These are phyloP conservation scores for Vicia villosa DNA, from an alignment of 306 rosid genomes.

Conservation along the genomic window DNA sequence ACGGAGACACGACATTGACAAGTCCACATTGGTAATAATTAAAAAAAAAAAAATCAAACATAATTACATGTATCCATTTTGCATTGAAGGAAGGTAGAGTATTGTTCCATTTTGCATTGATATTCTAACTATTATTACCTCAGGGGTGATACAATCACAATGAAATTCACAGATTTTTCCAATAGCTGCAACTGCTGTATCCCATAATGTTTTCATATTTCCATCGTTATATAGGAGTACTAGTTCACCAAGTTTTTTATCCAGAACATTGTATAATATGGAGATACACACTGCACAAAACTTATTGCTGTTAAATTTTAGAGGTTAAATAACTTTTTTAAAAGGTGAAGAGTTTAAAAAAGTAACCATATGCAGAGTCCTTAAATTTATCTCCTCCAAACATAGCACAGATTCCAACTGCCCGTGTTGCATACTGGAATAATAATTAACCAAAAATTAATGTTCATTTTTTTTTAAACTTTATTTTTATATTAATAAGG, in stretches of 20 bases:
- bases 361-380: constrained; percentile 25
- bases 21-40: too few relatives aligned
- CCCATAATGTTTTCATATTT: neutral
- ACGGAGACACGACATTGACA: too few relatives aligned
- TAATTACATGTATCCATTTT: too few relatives aligned
- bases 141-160: constrained; percentile 8
- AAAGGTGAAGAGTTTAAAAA: neutral
- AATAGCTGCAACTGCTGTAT: constrained; percentile 36
- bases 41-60: too few relatives aligned
- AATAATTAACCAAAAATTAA: neutral
- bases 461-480: too few relatives aligned
- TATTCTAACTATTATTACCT: constrained; percentile 11
- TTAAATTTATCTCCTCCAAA: neutral
- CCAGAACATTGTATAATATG: neutral
- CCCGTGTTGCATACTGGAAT: constrained; percentile 35
- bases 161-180: constrained; percentile 39
- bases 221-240: too few relatives aligned
- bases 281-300: constrained; percentile 29
- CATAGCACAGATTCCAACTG: constrained; percentile 38
- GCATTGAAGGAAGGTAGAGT: too few relatives aligned
- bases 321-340: neutral
- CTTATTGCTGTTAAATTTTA: too few relatives aligned
- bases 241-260: too few relatives aligned
- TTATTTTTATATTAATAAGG: neutral
- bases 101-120: neutral